These are phyloP conservation scores for Russula abietina DNA, from an alignment of 768 basidiomycete species.

Conservation along the genomic window DNA sequence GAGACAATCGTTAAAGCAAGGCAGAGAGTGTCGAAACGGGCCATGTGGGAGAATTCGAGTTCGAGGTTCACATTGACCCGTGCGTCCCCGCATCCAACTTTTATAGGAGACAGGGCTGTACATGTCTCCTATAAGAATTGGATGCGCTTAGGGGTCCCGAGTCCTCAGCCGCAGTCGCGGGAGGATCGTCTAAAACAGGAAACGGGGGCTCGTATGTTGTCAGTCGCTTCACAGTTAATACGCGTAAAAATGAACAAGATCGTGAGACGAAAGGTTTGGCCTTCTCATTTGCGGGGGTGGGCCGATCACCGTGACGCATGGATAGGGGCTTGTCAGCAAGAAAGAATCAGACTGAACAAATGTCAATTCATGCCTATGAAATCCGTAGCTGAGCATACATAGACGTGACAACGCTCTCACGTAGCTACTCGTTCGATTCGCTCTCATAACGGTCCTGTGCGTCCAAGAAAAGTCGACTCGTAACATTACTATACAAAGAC, in stretches of 20 bases:
- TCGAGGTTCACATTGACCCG: neutral
- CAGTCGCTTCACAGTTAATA: no score
- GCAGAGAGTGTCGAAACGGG: neutral
- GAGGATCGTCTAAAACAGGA: neutral
- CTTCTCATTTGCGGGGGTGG: no score
- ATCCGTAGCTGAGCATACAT: neutral
- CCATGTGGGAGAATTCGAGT: neutral
- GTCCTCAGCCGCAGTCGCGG: neutral
- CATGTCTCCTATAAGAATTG: no score
- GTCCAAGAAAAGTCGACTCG: neutral
- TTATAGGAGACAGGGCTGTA: neutral
- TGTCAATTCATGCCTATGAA: neutral
- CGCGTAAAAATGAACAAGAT: no score
- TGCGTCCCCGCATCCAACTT: neutral
- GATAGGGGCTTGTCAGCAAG: no score
- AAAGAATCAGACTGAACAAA: neutral
- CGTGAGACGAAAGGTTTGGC: no score
- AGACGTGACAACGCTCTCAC: neutral
- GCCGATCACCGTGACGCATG: no score
- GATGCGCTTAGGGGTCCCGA: no score
- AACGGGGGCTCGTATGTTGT: no score
- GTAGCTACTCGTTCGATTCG: neutral
- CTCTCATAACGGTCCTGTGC: neutral
- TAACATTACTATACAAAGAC: neutral
- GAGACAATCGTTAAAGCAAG: neutral